These are phyloP conservation scores for Beauveria pseudobassiana DNA, from an alignment of 2,329 filamentous ascomycete genomes.

Conservation along the genomic window DNA sequence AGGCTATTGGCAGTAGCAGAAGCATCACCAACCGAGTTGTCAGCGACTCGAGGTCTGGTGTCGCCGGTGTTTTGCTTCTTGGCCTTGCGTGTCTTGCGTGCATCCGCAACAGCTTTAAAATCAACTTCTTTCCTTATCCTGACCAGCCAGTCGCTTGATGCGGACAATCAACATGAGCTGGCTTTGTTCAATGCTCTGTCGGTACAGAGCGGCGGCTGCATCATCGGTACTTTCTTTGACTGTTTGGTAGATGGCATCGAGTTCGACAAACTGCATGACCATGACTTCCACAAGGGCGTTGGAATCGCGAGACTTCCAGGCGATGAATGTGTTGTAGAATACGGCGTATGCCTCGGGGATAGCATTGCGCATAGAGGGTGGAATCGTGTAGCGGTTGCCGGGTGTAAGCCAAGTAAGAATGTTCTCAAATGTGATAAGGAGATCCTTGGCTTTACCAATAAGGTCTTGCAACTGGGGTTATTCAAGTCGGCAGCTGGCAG, in stretches of 20 bases:
- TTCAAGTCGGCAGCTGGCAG: slow-evolving; percentile 39
- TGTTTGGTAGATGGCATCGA: slow-evolving; percentile 76
- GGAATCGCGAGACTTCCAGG: slow-evolving; percentile 77
- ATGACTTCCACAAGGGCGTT: slow-evolving; percentile 73
- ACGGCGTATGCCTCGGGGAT: slow-evolving; percentile 64
- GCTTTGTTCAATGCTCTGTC: slow-evolving; percentile 72
- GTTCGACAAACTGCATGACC: slow-evolving; percentile 78
- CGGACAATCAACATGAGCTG: slow-evolving; percentile 71
- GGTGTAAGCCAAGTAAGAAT: slow-evolving; percentile 58
- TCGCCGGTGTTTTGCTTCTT: slow-evolving; percentile 62
- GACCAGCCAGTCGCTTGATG: slow-evolving; percentile 70
- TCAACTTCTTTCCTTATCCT: slow-evolving; percentile 61
- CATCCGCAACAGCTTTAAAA: slow-evolving; percentile 67
- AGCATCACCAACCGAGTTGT: slow-evolving; percentile 31
- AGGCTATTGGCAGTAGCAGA: slow-evolving; percentile 30
- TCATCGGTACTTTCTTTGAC: slow-evolving; percentile 72
- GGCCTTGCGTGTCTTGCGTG: slow-evolving; percentile 54
- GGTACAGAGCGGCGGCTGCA: slow-evolving; percentile 67
- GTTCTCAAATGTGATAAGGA: slow-evolving; percentile 71
- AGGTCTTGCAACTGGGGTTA: slow-evolving; percentile 61
- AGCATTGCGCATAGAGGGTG: slow-evolving; percentile 52
- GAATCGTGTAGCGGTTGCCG: slow-evolving; percentile 60
- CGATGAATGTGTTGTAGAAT: slow-evolving; percentile 72
- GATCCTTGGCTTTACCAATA: slow-evolving; percentile 68
- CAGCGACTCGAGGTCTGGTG: slow-evolving; percentile 60